Evolutionary conservation across 371 early-diverging fungal species (phyloP), one percentile per base, ranked within the genome.

Genomic region (Thermomucor indicae-seudaticae): DNA sequence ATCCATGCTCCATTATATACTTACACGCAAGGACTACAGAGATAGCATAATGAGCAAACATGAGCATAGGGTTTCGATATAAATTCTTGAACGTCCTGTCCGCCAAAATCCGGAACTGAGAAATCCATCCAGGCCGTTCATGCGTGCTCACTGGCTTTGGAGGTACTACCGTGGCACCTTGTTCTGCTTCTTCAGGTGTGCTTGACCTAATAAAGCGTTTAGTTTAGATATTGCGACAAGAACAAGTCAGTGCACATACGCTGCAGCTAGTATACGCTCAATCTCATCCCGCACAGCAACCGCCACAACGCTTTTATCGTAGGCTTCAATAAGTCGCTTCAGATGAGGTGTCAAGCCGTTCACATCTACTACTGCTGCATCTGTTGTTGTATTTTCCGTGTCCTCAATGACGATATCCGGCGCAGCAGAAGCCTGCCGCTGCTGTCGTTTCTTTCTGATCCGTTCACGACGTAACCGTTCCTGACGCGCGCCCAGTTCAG

Each of bases 41-140:
- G 51, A 91, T 79, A 11, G 79, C 72, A 63, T 90, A 92, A 67
- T 95, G 93, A 45, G 86, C 75, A 49, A 86, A 77, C 82, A 95
- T 84, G 32, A 93, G 66, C 66, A 86, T 80, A 2, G 92, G 92
- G 49, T 92, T 92, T 11, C 96, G 81, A 57, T 91, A 92, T 7
- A 95, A 68, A 56, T 93, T 90, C 55, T 86, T 88, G 67, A 95
- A 85, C 3, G 93, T 89, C 29, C 95, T 75, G 11, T 83, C 79
- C 16, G 88, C 83, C 27, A 95, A 64, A 20, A 95, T 90, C 31
- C 59, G 72, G 66, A 92, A 92, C 54, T 95, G 96, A 3, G 81
- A 82, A 48, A 72, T 70, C 53, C 79, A 76, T 0, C 86, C 75
- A 5, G 89, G 84, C 2, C 90, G 80, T 35, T 60, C 69, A 46